Percentiles rank a stretch among this genome's conserved stretches.
These are phyloP conservation scores for Aspergillus fischeri DNA, from an alignment of 2,329 filamentous ascomycete genomes.

Conservation along the genomic window DNA sequence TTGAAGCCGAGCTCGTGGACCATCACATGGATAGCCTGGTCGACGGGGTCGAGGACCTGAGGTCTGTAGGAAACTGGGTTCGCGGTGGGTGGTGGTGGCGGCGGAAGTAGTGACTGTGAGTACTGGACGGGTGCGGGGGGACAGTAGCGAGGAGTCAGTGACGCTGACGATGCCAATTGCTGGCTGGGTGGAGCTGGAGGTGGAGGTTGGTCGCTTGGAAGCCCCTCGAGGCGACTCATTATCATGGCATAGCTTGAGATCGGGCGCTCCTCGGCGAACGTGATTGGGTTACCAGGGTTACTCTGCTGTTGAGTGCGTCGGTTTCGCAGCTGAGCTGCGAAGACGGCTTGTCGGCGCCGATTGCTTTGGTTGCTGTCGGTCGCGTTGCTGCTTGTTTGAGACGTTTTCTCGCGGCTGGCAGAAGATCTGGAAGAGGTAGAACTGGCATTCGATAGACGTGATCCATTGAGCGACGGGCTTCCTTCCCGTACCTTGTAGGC, in stretches of 20 bases:
- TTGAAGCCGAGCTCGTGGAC: conserved; percentile 57
- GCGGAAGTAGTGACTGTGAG: conserved; percentile 9
- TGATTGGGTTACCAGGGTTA: conserved; percentile 6
- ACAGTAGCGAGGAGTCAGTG: conserved; percentile 13
- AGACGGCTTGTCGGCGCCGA: conserved; percentile 29
- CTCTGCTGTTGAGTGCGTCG: conserved; percentile 17
- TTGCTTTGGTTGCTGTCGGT: conserved; percentile 14
- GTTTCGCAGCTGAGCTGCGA: conserved; percentile 30
- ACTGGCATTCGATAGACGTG: conserved; percentile 6
- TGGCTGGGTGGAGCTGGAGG: conserved; percentile 9
- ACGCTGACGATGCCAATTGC: conserved; percentile 5
- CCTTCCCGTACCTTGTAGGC: conserved; percentile 50
- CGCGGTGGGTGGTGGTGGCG: conserved; percentile 8
- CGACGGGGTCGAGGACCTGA: conserved; percentile 50
- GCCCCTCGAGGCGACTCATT: conserved; percentile 31
- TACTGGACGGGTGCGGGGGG: not conserved
- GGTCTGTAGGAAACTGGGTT: conserved; percentile 3
- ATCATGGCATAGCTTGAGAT: conserved; percentile 38
- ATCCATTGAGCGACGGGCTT: conserved; percentile 1
- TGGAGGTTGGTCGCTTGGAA: conserved; percentile 9
- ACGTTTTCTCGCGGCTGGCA: conserved; percentile 8
- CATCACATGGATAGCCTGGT: conserved; percentile 54
- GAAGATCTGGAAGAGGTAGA: conserved; percentile 9
- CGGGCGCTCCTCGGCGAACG: conserved; percentile 34
- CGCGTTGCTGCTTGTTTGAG: conserved; percentile 7